Evolutionary conservation across 2,329 filamentous ascomycete species (phyloP).

Genomic region (Diaporthe amygdali): DNA sequence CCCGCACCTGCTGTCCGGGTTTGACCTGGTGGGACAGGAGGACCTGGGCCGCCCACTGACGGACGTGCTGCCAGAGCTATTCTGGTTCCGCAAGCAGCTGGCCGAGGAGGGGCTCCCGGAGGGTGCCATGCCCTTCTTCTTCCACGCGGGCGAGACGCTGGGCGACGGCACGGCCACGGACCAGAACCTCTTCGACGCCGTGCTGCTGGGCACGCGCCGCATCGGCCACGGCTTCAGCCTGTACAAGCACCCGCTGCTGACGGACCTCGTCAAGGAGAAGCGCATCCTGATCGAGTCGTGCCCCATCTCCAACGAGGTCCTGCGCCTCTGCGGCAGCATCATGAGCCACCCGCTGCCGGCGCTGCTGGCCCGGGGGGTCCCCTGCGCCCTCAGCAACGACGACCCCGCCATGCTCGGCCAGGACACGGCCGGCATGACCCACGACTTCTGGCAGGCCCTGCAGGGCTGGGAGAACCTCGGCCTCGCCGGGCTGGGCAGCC

Average conservation of each 20-base stretch:
- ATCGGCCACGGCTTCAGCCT: slow-evolving; percentile 91
- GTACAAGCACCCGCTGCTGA: slow-evolving; percentile 88
- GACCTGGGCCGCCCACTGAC: slow-evolving; percentile 76
- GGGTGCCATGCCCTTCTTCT: slow-evolving; percentile 85
- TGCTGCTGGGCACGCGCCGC: slow-evolving; percentile 83
- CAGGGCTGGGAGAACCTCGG: slow-evolving; percentile 93
- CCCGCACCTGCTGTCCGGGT: slow-evolving; percentile 82
- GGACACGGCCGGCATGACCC: slow-evolving; percentile 79
- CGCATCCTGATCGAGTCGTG: slow-evolving; percentile 89
- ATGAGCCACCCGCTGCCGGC: slow-evolving; percentile 82
- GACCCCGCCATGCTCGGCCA: slow-evolving; percentile 90
- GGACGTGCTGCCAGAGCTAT: slow-evolving; percentile 81
- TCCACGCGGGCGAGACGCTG: slow-evolving; percentile 90
- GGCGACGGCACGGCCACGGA: slow-evolving; percentile 77
- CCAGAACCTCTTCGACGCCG: slow-evolving; percentile 84
- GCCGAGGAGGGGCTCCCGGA: slow-evolving; percentile 68
- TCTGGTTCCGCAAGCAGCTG: slow-evolving; percentile 93
- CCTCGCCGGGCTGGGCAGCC: slow-evolving; percentile 80
- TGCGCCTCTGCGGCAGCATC: slow-evolving; percentile 78
- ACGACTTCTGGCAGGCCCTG: slow-evolving; percentile 93
- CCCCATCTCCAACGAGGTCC: slow-evolving; percentile 88
- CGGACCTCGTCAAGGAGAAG: slow-evolving; percentile 88
- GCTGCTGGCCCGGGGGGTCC: slow-evolving; percentile 81
- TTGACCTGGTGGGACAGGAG: slow-evolving; percentile 90
- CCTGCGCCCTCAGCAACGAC: slow-evolving; percentile 87